Base-by-base conservation (phyloP, 495 filamentous ascomycete genomes). In the Aspergillus conjunctus region DNA sequence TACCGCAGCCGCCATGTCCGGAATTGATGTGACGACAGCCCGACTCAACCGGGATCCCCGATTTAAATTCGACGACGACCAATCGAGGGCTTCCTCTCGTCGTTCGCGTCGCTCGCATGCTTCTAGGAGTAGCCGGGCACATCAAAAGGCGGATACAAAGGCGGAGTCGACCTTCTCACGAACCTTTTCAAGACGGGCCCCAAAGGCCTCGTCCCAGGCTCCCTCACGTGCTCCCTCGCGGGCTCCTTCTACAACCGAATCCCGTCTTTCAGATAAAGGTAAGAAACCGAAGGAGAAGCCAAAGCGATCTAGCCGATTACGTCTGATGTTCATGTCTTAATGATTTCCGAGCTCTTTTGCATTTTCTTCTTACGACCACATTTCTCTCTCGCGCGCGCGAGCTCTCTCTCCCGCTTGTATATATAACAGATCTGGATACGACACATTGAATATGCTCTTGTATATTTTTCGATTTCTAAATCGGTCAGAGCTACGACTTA, bases 1-100 rank as follows among this genome's bases (percentile, higher is more conserved):
- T 5, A 82, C 82, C 26, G 92, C 92, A 0, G 85, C 86, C 54
- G 79, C 82, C 54, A 79, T 87, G 69, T 82, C 79, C 0, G 79
- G 80, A 31, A 74, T 83, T 22, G 77, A 81, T 49, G 64, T 80
- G 9, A 72, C 71, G 3, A 77, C 73, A 2, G 76, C 77, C 0
- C 66, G 71, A 8, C 62, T 69, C 32, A 49, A 62, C 12, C 65
- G 71, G 7, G 75, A 78, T 20, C 73, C 73, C 2, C 73, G 78
- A 6, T 77, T 74, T 62, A 74, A 73, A 32, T 78, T 72, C 37
- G 66, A 73, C 18, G 77, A 78, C n/a, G 73, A 74, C 18, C 61
- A 65, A 14, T 78, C 76, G 4, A 65, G 68, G 54, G 69, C 74
- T 14, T 73, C 72, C 4, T 77, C 74, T 10, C 71, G 71, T n/a